These are phyloP conservation scores for Pyrenula aspistea DNA, from an alignment of 495 filamentous ascomycete species.

Conservation along the genomic window DNA sequence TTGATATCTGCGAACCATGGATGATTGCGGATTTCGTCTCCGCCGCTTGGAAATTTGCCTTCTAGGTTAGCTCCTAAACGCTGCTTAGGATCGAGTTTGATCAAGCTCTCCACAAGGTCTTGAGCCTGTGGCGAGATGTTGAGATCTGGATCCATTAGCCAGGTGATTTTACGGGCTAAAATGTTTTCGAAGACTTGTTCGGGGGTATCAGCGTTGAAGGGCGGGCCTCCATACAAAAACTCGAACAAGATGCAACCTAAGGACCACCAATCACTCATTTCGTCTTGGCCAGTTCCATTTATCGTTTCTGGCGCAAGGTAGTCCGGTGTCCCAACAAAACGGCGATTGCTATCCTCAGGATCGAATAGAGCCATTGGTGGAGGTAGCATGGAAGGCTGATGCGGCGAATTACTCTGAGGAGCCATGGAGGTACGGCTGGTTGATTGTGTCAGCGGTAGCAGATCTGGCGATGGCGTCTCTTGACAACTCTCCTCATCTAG, in stretches of 20 bases:
- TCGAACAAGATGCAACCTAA: slow-evolving; percentile 96
- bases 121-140: slow-evolving; percentile 74
- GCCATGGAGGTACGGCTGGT: slow-evolving; percentile 38
- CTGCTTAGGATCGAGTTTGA: slow-evolving; percentile 66
- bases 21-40: slow-evolving; percentile 80
- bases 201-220: slow-evolving; percentile 82
- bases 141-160: slow-evolving; percentile 63
- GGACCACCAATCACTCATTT: slow-evolving; percentile 99
- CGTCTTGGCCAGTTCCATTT: slow-evolving; percentile 86
- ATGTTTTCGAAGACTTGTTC: slow-evolving; percentile 98
- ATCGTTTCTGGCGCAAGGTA: slow-evolving; percentile 97
- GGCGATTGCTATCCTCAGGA: slow-evolving; percentile 81
- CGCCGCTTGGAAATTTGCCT: slow-evolving; percentile 68
- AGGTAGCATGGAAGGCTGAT: slow-evolving; percentile 72
- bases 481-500: slow-evolving; percentile 64
- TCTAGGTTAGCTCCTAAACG: slow-evolving; percentile 75
- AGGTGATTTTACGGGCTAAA: slow-evolving; percentile 73
- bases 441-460: slow-evolving; percentile 45
- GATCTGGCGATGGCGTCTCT: slow-evolving; percentile 56
- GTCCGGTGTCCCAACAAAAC: slow-evolving; percentile 94
- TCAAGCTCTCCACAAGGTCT: slow-evolving; percentile 82
- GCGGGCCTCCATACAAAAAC: slow-evolving; percentile 83
- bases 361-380: slow-evolving; percentile 95
- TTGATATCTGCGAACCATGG: slow-evolving; percentile 80
- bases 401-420: slow-evolving; percentile 39